phyloP scores from a whole-genome alignment of 139 green algal species.

The Chlorella sp. region DNA sequence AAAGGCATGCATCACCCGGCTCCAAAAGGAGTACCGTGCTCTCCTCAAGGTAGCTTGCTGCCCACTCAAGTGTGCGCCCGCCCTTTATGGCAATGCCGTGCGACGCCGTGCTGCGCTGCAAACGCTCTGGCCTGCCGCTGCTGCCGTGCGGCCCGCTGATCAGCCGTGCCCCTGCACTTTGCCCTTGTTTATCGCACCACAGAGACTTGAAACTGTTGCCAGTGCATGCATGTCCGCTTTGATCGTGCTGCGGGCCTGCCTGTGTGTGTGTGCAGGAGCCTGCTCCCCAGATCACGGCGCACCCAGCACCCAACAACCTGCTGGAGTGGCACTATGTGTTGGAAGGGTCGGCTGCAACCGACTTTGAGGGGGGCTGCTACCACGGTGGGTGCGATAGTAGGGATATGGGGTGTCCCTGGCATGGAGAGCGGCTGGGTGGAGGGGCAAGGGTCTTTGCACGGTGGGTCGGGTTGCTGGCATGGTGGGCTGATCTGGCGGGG shows the following conservation, averaged over 20 bases:
- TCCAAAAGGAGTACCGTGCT: slow-evolving; percentile 87
- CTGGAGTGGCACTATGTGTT: slow-evolving; percentile 88
- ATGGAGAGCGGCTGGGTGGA: no score
- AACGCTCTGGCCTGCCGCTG: no score
- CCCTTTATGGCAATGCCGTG: neutral
- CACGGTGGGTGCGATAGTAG: slow-evolving; percentile 76
- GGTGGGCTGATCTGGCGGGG: no score
- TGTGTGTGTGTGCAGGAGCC: slow-evolving; percentile 71
- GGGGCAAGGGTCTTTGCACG: no score
- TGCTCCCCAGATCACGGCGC: slow-evolving; percentile 76
- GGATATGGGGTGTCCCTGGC: no score
- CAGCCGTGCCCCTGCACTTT: neutral
- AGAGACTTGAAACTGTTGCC: neutral
- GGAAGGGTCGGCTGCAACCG: slow-evolving; percentile 33
- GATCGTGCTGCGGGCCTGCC: neutral
- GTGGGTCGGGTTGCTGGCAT: no score
- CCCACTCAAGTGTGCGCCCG: neutral
- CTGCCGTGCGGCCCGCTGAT: neutral
- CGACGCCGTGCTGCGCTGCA: no score
- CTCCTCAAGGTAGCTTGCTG: slow-evolving; percentile 65
- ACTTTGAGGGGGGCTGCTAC: slow-evolving; percentile 77
- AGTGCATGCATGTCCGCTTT: neutral
- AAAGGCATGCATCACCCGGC: slow-evolving; percentile 70
- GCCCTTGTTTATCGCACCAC: neutral
- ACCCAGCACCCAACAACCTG: slow-evolving; percentile 78